Evolutionary conservation across 345 rosid genomes (phyloP).

Genomic region (Eucalyptus marginata): DNA sequence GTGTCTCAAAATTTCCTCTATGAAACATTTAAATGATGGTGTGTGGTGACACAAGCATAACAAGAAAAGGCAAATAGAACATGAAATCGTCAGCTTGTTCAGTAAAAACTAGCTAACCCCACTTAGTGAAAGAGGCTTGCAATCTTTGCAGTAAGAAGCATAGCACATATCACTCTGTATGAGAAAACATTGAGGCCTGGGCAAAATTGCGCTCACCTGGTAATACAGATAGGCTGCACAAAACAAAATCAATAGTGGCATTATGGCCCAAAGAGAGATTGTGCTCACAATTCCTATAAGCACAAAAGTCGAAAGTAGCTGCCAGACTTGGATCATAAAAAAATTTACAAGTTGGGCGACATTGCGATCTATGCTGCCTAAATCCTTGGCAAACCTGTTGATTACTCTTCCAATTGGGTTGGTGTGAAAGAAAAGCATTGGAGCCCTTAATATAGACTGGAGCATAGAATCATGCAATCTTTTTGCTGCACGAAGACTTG

Average conservation of each 20-base stretch:
- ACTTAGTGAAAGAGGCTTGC: neutral
- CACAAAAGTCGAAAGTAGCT: slow-evolving; percentile 84
- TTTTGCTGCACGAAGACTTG: slow-evolving; percentile 77
- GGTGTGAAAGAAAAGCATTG: slow-evolving; percentile 91
- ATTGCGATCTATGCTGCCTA: slow-evolving; percentile 74
- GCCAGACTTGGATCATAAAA: slow-evolving; percentile 68
- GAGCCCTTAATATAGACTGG: slow-evolving; percentile 67
- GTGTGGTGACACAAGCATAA: neutral
- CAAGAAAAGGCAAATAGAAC: neutral
- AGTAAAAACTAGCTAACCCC: neutral
- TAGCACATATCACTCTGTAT: neutral
- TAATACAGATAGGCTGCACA: slow-evolving; percentile 87
- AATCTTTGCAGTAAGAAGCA: neutral
- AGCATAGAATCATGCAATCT: slow-evolving; percentile 77
- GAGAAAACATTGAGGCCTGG: neutral
- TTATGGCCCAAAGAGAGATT: slow-evolving; percentile 83
- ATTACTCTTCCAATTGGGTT: slow-evolving; percentile 87
- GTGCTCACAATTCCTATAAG: slow-evolving; percentile 86
- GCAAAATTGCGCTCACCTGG: slow-evolving; percentile 40
- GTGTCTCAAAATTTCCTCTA: neutral
- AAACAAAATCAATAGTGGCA: slow-evolving; percentile 86
- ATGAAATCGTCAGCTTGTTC: neutral
- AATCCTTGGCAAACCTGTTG: slow-evolving; percentile 89
- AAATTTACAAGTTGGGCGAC: slow-evolving; percentile 53
- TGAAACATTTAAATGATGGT: neutral